A percentile compares a stretch with the other conserved stretches of the same genome.
These are phyloP conservation scores for Heracleum sosnowskyi DNA, from an alignment of 129 eudicot genomes.

Conservation along the genomic window DNA sequence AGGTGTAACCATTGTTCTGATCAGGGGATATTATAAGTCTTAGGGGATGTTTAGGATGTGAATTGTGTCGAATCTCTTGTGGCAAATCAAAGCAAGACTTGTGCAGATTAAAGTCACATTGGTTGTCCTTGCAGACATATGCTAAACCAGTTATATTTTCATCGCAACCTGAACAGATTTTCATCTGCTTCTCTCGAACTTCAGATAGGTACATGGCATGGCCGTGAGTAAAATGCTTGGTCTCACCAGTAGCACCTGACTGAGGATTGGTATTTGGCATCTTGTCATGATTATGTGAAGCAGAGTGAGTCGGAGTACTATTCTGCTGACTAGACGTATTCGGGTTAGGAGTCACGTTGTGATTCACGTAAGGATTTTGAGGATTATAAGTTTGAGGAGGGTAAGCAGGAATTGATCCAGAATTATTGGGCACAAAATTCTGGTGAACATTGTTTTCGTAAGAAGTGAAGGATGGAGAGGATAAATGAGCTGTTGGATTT, in stretches of 20 bases:
- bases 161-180: slow-evolving; percentile 35
- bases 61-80: slow-evolving; percentile 37
- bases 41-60: slow-evolving; percentile 55
- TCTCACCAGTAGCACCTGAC: not conserved
- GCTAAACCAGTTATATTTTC: slow-evolving; percentile 23
- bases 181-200: slow-evolving; percentile 18
- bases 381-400: not conserved
- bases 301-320: not conserved
- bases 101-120: slow-evolving; percentile 35
- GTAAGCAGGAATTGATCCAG: not conserved
- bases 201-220: slow-evolving; percentile 21
- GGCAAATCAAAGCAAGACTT: slow-evolving; percentile 29
- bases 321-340: not conserved
- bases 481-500: not conserved
- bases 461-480: not conserved
- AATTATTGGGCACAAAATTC: not conserved
- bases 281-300: not conserved
- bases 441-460: not conserved
- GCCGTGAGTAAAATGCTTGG: slow-evolving; percentile 53
- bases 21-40: slow-evolving; percentile 27
- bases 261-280: not conserved
- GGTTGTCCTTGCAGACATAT: slow-evolving; percentile 22
- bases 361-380: not conserved
- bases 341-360: not conserved
- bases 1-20: slow-evolving; percentile 30